Conservation (phyloP, 129 eudicot species). For the Pseudognaphalium luteoalbum region DNA sequence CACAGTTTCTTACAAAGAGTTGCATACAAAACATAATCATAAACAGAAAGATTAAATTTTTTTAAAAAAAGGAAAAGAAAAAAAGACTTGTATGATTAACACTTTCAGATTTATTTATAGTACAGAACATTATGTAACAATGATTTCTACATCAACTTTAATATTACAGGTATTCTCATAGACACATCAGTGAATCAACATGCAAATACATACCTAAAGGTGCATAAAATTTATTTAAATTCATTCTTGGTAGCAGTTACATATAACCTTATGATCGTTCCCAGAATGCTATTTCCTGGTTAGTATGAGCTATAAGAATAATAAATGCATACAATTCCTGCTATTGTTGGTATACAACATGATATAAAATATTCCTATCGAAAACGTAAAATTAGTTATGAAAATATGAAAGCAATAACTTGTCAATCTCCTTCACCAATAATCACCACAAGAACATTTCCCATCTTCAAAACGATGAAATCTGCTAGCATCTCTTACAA, state of each 20-base stretch:
- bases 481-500: constrained; percentile 81
- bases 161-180: neutral
- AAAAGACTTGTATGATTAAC: neutral
- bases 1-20: constrained; percentile 3
- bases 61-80: neutral
- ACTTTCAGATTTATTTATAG: neutral
- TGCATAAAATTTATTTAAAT: neutral
- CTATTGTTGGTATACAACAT: constrained; percentile 8
- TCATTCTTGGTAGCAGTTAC: neutral
- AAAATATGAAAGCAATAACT: constrained; percentile 13
- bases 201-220: neutral
- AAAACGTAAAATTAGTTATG: constrained; percentile 1
- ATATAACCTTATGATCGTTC: neutral
- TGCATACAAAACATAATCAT: neutral
- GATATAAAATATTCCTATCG: neutral
- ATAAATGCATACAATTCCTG: neutral
- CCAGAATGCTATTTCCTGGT: constrained; percentile 19
- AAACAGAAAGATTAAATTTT: neutral
- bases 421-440: constrained; percentile 57
- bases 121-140: constrained; percentile 17
- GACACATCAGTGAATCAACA: neutral
- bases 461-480: constrained; percentile 73
- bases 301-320: constrained; percentile 5
- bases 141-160: constrained; percentile 4
- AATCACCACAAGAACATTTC: constrained; percentile 87